These are phyloP conservation scores for Harrya chromipes DNA, from an alignment of 768 basidiomycete species.

Conservation along the genomic window DNA sequence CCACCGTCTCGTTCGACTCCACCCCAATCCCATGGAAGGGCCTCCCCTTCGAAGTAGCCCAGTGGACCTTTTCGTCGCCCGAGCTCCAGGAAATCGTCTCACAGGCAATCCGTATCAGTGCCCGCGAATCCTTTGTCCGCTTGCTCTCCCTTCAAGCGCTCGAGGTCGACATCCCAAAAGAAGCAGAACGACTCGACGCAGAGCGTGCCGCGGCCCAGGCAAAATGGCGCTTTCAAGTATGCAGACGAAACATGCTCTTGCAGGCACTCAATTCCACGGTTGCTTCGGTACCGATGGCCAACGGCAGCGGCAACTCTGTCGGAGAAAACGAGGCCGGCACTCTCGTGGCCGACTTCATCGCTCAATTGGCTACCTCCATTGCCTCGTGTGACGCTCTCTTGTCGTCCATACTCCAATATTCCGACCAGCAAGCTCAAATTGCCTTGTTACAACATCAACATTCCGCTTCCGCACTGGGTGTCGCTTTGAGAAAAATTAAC, in stretches of 20 bases:
- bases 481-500: slow-evolving; percentile 79
- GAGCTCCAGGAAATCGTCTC: slow-evolving; percentile 70
- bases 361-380: slow-evolving; percentile 59
- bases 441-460: slow-evolving; percentile 59
- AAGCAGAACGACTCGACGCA: slow-evolving; percentile 53
- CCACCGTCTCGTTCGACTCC: slow-evolving; percentile 54
- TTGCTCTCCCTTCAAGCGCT: slow-evolving; percentile 61
- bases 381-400: slow-evolving; percentile 56
- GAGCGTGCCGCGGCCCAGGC: slow-evolving; percentile 56
- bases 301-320: not conserved
- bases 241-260: slow-evolving; percentile 65
- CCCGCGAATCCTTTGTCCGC: slow-evolving; percentile 67
- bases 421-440: slow-evolving; percentile 66
- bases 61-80: slow-evolving; percentile 50
- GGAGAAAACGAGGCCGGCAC: slow-evolving; percentile 37
- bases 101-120: slow-evolving; percentile 64
- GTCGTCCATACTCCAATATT: slow-evolving; percentile 53
- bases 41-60: slow-evolving; percentile 68
- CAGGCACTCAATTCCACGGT: slow-evolving; percentile 63
- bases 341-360: slow-evolving; percentile 41
- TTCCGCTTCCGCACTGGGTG: slow-evolving; percentile 70
- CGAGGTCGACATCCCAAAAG: slow-evolving; percentile 55
- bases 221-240: slow-evolving; percentile 64
- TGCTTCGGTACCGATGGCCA: slow-evolving; percentile 18
- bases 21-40: slow-evolving; percentile 62